Evolutionary conservation across 345 rosid genomes (phyloP).

Genomic region (Pistacia integerrima): DNA sequence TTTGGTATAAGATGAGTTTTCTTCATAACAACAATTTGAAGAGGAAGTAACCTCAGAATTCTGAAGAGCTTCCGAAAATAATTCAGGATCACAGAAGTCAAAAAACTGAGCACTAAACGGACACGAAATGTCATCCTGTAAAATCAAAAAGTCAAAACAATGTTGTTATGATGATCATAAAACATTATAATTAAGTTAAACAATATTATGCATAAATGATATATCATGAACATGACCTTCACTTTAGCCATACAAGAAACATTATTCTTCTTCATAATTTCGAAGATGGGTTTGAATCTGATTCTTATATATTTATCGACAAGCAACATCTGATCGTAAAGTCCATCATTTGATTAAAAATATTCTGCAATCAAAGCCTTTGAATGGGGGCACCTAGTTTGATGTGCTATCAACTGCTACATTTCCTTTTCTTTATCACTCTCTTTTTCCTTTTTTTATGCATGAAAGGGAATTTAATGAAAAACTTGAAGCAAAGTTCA

Average conservation of each 20-base stretch:
- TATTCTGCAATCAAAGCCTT: constrained; percentile 7
- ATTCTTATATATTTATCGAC: constrained; percentile 22
- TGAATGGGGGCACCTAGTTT: neutral
- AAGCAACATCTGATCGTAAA: neutral
- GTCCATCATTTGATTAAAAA: neutral
- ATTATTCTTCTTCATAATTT: constrained; percentile 19
- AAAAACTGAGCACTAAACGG: constrained; percentile 68
- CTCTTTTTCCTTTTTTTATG: neutral
- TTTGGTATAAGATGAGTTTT: constrained; percentile 45
- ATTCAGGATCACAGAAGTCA: constrained; percentile 62
- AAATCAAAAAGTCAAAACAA: constrained; percentile 8
- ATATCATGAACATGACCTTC: neutral
- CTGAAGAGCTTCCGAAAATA: constrained; percentile 66
- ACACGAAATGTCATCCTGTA: constrained; percentile 82
- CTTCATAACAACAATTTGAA: constrained; percentile 60
- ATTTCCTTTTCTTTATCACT: neutral
- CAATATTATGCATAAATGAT: too few relatives aligned
- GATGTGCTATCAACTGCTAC: neutral
- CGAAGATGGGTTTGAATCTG: constrained; percentile 25
- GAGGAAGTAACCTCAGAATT: constrained; percentile 65
- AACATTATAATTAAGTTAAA: neutral
- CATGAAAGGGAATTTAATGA: constrained; percentile 11
- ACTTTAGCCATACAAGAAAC: constrained; percentile 10
- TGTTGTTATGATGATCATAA: neutral
- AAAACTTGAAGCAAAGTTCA: neutral